Conservation (phyloP, 306 rosid species). For the Begonia masoniana region DNA sequence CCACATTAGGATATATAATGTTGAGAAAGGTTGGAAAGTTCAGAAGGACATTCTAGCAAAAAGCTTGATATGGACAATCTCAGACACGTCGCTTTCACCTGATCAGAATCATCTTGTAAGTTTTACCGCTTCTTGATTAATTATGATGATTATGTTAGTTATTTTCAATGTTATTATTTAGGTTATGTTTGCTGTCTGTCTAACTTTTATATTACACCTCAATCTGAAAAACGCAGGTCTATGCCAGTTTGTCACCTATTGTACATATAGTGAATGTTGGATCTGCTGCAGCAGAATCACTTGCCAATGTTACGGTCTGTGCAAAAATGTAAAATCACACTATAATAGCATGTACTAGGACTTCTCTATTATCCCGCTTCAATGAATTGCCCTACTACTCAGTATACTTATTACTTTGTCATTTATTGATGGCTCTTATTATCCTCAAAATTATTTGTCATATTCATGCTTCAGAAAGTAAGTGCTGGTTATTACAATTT, state of each 20-base stretch:
- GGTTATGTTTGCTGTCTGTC: neutral
- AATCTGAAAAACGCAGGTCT: constrained; percentile 42
- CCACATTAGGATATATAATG: constrained; percentile 63
- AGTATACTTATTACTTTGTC: neutral
- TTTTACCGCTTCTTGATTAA: constrained; percentile 5
- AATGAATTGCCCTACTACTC: no score
- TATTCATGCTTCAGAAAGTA: no score
- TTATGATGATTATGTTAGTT: constrained; percentile 5
- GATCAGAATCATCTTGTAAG: constrained; percentile 68
- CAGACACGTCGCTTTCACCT: constrained; percentile 82
- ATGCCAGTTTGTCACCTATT: constrained; percentile 73
- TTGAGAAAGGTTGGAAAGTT: constrained; percentile 64
- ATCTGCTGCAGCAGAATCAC: constrained; percentile 46
- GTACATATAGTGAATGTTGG: constrained; percentile 52
- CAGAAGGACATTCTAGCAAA: constrained; percentile 61
- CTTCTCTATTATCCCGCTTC: no score
- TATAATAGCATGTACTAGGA: no score
- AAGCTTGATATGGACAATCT: constrained; percentile 74
- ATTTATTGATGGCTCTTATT: constrained; percentile 2
- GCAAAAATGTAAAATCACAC: constrained; percentile 4
- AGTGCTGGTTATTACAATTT: neutral
- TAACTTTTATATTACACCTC: constrained; percentile 5
- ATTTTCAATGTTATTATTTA: no score
- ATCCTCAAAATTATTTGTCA: no score
- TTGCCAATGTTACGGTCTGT: constrained; percentile 62